A percentile compares a stretch with the other conserved stretches of the same genome.
These are phyloP conservation scores for Termitomyces sp. DNA, from an alignment of 768 basidiomycete species.

Conservation along the genomic window DNA sequence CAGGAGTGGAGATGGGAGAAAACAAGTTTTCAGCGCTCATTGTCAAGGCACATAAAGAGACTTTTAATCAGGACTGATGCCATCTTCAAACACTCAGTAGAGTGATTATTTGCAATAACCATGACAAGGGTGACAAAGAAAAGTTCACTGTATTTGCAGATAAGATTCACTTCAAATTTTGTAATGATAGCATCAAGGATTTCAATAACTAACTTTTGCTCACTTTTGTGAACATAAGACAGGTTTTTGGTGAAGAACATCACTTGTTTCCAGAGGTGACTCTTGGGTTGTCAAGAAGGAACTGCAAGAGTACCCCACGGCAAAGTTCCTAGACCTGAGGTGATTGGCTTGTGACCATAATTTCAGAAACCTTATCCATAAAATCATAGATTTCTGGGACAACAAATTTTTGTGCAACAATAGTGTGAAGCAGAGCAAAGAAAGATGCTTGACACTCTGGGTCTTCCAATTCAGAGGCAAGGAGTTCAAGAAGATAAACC, in stretches of 20 bases:
- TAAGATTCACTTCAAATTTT: conserved; percentile 76
- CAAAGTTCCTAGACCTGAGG: conserved; percentile 88
- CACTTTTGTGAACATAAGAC: conserved; percentile 86
- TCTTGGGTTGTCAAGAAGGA: conserved; percentile 96
- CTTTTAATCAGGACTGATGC: conserved; percentile 79
- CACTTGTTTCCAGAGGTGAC: conserved; percentile 84
- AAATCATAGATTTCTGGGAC: conserved; percentile 96
- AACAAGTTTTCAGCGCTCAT: conserved; percentile 49
- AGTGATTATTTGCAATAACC: conserved; percentile 92
- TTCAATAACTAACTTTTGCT: conserved; percentile 89
- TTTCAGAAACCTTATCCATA: conserved; percentile 89
- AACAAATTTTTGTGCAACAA: conserved; percentile 87
- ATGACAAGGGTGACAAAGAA: conserved; percentile 90
- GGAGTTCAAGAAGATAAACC: conserved; percentile 78
- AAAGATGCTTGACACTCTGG: conserved; percentile 79
- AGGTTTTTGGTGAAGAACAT: conserved; percentile 90
- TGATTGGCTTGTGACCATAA: conserved; percentile 93
- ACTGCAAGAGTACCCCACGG: conserved; percentile 84
- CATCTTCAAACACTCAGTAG: conserved; percentile 84
- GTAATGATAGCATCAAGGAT: conserved; percentile 76
- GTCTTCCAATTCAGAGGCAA: conserved; percentile 90
- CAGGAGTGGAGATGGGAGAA: conserved; percentile 76
- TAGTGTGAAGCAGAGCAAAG: conserved; percentile 86
- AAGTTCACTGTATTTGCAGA: conserved; percentile 80
- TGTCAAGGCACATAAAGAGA: conserved; percentile 67